These are phyloP conservation scores for Penicillium verhagenii DNA, from an alignment of 495 filamentous ascomycete species.

Conservation along the genomic window DNA sequence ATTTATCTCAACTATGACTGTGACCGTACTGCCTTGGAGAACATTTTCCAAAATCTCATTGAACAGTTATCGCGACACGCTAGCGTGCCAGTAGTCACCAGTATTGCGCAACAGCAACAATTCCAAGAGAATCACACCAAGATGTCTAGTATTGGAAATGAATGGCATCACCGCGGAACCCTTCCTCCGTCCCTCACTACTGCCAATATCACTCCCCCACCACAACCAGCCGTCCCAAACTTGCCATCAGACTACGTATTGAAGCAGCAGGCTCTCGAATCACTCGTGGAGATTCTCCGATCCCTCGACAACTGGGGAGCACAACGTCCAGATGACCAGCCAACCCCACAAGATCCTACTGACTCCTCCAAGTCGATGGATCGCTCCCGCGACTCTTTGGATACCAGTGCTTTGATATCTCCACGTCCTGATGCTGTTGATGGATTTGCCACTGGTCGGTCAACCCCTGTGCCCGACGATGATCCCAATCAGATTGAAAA, in stretches of 20 bases:
- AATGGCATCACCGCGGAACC: slow-evolving; percentile 82
- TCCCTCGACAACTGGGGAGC: slow-evolving; percentile 93
- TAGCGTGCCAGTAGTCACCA: slow-evolving; percentile 71
- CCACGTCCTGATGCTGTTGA: slow-evolving; percentile 50
- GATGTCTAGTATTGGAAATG: slow-evolving; percentile 50
- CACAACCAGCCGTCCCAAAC: slow-evolving; percentile 48
- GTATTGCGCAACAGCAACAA: slow-evolving; percentile 72
- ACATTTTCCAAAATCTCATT: slow-evolving; percentile 91
- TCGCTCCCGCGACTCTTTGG: slow-evolving; percentile 77
- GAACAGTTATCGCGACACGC: slow-evolving; percentile 88
- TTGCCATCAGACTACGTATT: slow-evolving; percentile 83
- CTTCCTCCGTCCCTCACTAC: slow-evolving; percentile 83
- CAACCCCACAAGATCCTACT: slow-evolving; percentile 33
- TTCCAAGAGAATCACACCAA: slow-evolving; percentile 77
- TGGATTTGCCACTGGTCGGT: slow-evolving; percentile 47
- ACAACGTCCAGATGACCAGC: slow-evolving; percentile 65
- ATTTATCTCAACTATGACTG: slow-evolving; percentile 99
- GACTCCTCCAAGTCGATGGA: slow-evolving; percentile 67
- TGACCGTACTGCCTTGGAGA: slow-evolving; percentile 87
- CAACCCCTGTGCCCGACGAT: slow-evolving; percentile 78
- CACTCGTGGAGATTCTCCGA: slow-evolving; percentile 80
- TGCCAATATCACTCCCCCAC: slow-evolving; percentile 58
- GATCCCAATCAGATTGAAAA: slow-evolving; percentile 90
- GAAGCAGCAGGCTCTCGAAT: slow-evolving; percentile 84
- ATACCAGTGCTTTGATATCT: slow-evolving; percentile 57